A percentile compares a stretch with the other conserved stretches of the same genome.
Conservation (phyloP, 2,329 filamentous ascomycete species). For the Lachnellula hyalina region DNA sequence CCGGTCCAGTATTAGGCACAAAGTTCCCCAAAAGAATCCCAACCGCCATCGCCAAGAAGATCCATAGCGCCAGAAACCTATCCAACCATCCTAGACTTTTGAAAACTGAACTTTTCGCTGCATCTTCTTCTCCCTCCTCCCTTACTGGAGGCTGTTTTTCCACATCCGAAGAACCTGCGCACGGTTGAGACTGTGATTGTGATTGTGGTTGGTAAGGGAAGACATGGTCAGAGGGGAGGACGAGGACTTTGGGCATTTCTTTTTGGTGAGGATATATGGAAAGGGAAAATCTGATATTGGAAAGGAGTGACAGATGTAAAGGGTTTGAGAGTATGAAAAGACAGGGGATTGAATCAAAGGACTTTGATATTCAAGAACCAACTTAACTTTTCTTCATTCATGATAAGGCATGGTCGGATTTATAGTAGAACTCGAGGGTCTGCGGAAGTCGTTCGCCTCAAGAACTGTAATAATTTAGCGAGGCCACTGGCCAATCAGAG, state of each 20-base stretch:
- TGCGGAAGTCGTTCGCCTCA: background rate
- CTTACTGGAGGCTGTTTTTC: slow-evolving; percentile 1
- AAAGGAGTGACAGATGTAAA: background rate
- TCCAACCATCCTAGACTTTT: slow-evolving; percentile 42
- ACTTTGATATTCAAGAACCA: background rate
- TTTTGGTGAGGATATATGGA: background rate
- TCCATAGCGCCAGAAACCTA: slow-evolving; percentile 51
- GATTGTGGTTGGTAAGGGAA: background rate
- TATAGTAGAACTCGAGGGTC: background rate
- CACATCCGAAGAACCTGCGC: slow-evolving; percentile 1
- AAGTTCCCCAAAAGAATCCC: slow-evolving; percentile 62
- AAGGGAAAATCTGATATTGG: background rate
- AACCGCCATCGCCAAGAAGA: slow-evolving; percentile 60
- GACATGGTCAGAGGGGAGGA: slow-evolving; percentile 7
- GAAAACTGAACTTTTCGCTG: slow-evolving; percentile 21
- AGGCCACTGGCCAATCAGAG: background rate
- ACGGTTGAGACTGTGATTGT: too few species aligned
- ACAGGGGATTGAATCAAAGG: background rate
- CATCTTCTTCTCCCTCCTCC: background rate
- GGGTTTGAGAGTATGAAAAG: background rate
- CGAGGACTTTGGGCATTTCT: background rate
- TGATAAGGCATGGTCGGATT: background rate
- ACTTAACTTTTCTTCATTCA: background rate
- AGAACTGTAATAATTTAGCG: background rate
- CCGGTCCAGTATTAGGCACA: slow-evolving; percentile 47